Percentiles rank a stretch among this genome's conserved stretches.
Evolutionary conservation across 1,284 basidiomycete genomes (phyloP).

Genomic region (Cutaneotrichosporon sp.): DNA sequence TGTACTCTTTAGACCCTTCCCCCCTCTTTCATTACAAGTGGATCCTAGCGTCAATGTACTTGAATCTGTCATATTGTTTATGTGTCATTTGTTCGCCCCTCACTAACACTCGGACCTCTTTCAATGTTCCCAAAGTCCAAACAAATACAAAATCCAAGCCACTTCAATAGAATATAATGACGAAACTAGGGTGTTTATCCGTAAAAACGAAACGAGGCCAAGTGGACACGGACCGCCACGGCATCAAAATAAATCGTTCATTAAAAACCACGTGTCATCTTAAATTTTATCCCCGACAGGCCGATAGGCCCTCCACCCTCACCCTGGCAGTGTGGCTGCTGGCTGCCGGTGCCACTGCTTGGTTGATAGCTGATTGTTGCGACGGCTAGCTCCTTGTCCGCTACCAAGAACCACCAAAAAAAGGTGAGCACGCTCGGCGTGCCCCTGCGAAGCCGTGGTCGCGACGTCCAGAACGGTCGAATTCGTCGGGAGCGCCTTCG

Average conservation of each 20-base stretch:
- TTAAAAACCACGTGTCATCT: neutral
- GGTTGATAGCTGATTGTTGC: no score
- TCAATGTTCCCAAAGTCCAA: neutral
- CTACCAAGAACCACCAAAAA: conserved; percentile 10
- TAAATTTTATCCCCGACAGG: neutral
- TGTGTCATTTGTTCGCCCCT: neutral
- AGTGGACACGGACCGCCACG: neutral
- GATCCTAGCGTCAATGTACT: neutral
- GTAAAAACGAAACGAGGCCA: neutral
- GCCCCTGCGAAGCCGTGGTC: conserved; percentile 7
- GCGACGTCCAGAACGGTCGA: conserved; percentile 2
- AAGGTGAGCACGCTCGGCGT: conserved; percentile 2
- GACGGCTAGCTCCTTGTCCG: neutral
- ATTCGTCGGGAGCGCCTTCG: conserved; percentile 1
- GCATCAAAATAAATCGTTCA: neutral
- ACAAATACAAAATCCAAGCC: no score
- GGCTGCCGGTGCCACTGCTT: neutral
- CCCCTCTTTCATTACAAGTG: neutral
- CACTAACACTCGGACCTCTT: neutral
- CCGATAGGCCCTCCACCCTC: neutral
- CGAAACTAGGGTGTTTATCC: no score
- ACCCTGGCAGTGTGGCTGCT: neutral
- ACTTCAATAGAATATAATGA: no score
- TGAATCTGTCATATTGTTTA: neutral
- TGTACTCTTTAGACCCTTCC: neutral